A percentile compares a stretch with the other conserved stretches of the same genome.
These are phyloP conservation scores for Didymellaceae sp. DNA, from an alignment of 2,329 filamentous ascomycete genomes.

Conservation along the genomic window DNA sequence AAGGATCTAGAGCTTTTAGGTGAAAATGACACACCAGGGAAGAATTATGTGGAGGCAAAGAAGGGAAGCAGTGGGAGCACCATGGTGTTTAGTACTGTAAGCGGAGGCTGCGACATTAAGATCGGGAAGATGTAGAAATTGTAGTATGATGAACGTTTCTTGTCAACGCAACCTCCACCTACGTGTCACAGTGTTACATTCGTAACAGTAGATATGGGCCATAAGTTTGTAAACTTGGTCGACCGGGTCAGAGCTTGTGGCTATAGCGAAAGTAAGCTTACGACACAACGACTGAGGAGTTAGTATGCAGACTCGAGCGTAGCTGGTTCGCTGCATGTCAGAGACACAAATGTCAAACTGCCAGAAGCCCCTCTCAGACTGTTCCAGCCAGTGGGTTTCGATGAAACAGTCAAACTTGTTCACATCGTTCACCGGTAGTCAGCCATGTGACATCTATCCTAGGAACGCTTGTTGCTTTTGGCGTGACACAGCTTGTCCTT, in stretches of 20 bases:
- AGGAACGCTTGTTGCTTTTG: not conserved
- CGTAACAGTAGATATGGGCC: not conserved
- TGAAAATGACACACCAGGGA: slow-evolving; percentile 34
- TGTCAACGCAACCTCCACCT: not conserved
- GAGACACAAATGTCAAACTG: not conserved
- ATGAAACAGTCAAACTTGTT: not conserved
- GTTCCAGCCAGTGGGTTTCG: not conserved
- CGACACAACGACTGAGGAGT: not conserved
- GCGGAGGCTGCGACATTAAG: slow-evolving; percentile 41
- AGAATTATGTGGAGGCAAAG: slow-evolving; percentile 47
- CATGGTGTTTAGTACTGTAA: slow-evolving; percentile 45
- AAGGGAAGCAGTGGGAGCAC: slow-evolving; percentile 48
- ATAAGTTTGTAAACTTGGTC: not conserved
- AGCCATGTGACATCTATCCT: not conserved
- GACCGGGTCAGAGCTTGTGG: not conserved
- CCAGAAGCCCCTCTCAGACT: not conserved
- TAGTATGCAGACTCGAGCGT: not conserved
- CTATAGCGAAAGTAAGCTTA: not conserved
- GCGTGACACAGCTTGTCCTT: slow-evolving; percentile 4
- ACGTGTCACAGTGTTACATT: not conserved
- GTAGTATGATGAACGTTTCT: not conserved
- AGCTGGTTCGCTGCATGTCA: slow-evolving; percentile 1
- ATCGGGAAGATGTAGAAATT: slow-evolving; percentile 29
- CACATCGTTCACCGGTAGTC: slow-evolving; percentile 10
- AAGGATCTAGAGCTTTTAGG: slow-evolving; percentile 45